phyloP scores from a whole-genome alignment of 345 rosid species.

The Eutrema yunnanense region DNA sequence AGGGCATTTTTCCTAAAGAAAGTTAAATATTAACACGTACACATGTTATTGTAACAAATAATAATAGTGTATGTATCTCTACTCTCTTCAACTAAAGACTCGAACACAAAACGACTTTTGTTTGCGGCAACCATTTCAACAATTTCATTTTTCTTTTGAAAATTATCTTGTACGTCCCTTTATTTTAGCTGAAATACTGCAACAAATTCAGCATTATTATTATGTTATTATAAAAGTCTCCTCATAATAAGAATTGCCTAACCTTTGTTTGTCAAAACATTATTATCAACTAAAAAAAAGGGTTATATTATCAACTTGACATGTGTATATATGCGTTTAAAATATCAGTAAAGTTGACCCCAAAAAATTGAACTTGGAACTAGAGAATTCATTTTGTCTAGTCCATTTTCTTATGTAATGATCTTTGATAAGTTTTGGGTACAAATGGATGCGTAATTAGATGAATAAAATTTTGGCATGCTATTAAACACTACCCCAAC shows the following conservation, averaged over 20 bases:
- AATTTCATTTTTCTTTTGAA: neutral
- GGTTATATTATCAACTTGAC: conserved; percentile 17
- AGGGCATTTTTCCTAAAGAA: neutral
- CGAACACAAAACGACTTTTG: neutral
- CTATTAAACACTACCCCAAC: neutral
- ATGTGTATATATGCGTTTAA: neutral
- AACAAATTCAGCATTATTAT: neutral
- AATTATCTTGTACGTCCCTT: neutral
- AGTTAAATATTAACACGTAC: neutral
- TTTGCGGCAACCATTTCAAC: neutral
- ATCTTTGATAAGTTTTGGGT: neutral
- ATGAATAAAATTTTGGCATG: neutral
- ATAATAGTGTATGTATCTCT: neutral
- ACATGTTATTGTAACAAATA: neutral
- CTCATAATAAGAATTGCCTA: neutral
- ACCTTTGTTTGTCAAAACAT: neutral
- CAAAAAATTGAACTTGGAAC: neutral
- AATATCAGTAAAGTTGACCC: neutral
- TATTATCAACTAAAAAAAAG: too few relatives aligned
- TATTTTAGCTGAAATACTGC: neutral
- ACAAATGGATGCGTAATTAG: too few relatives aligned
- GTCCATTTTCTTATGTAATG: neutral
- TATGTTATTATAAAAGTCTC: neutral
- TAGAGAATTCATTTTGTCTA: neutral
- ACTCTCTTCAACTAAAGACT: neutral